These are phyloP conservation scores for Brettanomyces sp. DNA, from an alignment of 805 yeast genomes.

Conservation along the genomic window DNA sequence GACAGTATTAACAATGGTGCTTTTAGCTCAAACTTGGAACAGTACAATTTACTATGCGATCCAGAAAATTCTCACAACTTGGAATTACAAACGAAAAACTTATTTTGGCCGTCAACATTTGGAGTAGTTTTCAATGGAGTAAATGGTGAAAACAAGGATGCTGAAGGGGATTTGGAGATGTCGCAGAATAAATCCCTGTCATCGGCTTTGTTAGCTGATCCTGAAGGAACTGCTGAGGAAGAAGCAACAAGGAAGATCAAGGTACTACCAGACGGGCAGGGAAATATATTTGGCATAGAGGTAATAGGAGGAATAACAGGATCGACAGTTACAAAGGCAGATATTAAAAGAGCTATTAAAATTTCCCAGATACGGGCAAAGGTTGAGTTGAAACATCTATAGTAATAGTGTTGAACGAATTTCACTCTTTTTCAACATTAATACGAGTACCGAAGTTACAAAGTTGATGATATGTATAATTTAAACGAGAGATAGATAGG, in stretches of 20 bases:
- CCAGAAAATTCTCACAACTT: slow-evolving; percentile 30
- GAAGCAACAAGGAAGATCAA: slow-evolving; percentile 45
- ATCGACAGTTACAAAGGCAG: slow-evolving; percentile 34
- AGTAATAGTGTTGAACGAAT: not conserved
- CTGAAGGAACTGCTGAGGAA: slow-evolving; percentile 84
- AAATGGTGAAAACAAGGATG: slow-evolving; percentile 12
- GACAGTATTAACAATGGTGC: slow-evolving; percentile 25
- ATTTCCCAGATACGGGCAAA: slow-evolving; percentile 40
- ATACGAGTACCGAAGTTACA: too few relatives aligned
- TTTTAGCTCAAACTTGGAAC: slow-evolving; percentile 29
- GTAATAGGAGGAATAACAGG: slow-evolving; percentile 29
- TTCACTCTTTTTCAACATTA: too few relatives aligned
- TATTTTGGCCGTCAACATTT: slow-evolving; percentile 43
- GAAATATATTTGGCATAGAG: slow-evolving; percentile 33
- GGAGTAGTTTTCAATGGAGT: slow-evolving; percentile 45
- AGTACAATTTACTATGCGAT: slow-evolving; percentile 52
- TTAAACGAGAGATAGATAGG: too few relatives aligned
- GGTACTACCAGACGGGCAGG: slow-evolving; percentile 27
- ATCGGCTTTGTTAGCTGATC: slow-evolving; percentile 52
- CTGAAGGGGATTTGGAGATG: not conserved
- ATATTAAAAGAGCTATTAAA: slow-evolving; percentile 36
- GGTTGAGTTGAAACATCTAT: slow-evolving; percentile 19
- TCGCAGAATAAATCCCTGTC: slow-evolving; percentile 6
- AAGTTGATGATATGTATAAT: too few relatives aligned
- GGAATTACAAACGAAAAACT: slow-evolving; percentile 25